These are phyloP conservation scores for Podospora anserina DNA, from an alignment of 495 filamentous ascomycete genomes.

Conservation along the genomic window DNA sequence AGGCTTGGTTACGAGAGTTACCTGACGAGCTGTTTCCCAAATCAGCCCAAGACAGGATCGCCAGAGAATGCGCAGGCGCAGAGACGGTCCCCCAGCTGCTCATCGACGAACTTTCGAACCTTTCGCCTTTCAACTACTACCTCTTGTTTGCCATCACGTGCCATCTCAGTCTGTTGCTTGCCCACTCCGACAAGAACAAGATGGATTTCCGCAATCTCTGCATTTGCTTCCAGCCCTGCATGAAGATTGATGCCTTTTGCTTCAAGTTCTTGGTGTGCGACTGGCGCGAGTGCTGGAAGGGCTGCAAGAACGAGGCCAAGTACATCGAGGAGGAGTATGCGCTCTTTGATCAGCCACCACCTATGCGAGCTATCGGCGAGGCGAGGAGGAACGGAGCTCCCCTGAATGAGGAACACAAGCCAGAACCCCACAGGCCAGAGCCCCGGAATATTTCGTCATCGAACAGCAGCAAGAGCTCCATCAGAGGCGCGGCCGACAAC, in stretches of 20 bases:
- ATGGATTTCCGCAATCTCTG: constrained; percentile 92
- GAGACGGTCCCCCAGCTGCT: constrained; percentile 74
- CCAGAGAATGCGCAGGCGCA: constrained; percentile 68
- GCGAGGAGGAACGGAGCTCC: constrained; percentile 12
- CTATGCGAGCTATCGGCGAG: constrained; percentile 28
- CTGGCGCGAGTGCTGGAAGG: constrained; percentile 93
- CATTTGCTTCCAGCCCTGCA: constrained; percentile 91
- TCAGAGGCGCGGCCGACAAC: constrained; percentile 24
- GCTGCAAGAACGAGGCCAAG: constrained; percentile 85
- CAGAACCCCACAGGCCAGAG: constrained; percentile 23
- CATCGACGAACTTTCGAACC: constrained; percentile 82
- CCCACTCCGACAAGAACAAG: constrained; percentile 83
- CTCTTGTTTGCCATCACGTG: constrained; percentile 94
- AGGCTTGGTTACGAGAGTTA: constrained; percentile 89
- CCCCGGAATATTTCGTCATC: constrained; percentile 59
- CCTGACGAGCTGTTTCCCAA: constrained; percentile 88
- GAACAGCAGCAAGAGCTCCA: constrained; percentile 49
- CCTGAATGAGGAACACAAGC: constrained; percentile 1
- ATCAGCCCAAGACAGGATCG: constrained; percentile 67
- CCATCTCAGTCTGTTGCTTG: constrained; percentile 81
- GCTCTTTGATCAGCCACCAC: constrained; percentile 53
- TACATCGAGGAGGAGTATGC: constrained; percentile 71
- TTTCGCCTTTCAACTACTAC: constrained; percentile 92
- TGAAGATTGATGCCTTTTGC: constrained; percentile 86
- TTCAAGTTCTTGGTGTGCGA: constrained; percentile 89